Conservation (phyloP, 2,329 filamentous ascomycete genomes). For the Scedosporium boydii region DNA sequence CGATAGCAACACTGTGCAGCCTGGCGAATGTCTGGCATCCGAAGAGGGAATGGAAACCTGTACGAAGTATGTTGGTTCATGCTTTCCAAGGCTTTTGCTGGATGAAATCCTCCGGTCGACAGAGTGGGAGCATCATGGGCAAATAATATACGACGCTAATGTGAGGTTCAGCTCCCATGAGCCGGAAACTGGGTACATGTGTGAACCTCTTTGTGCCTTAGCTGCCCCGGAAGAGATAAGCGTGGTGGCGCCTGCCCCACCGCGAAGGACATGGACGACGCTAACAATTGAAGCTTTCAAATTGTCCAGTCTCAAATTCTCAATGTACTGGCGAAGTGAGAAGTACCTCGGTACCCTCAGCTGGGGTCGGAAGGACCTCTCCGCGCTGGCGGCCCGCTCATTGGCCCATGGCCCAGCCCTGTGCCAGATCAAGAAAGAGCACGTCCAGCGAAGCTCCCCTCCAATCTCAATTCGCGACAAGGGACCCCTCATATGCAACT, state of each 20-base stretch:
- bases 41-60: not conserved
- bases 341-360: not conserved
- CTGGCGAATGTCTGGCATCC: not conserved
- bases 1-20: no score
- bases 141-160: not conserved
- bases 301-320: no score
- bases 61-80: not conserved
- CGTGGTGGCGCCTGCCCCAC: not conserved
- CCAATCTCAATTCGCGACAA: not conserved
- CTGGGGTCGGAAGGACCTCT: not conserved
- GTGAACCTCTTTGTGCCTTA: not conserved
- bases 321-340: no score
- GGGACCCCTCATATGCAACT: not conserved
- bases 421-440: not conserved
- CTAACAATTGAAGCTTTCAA: no score
- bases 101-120: not conserved
- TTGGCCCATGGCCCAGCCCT: not conserved
- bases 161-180: not conserved
- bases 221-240: not conserved
- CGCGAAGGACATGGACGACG: not conserved
- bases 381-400: not conserved
- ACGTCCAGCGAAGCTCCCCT: not conserved
- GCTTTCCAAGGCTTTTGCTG: not conserved
- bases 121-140: not conserved
- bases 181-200: not conserved